Evolutionary conservation across 1,139 yeast species (phyloP), one percentile per base, ranked within the genome.

Genomic region (Saccharomycopsis phalli): DNA sequence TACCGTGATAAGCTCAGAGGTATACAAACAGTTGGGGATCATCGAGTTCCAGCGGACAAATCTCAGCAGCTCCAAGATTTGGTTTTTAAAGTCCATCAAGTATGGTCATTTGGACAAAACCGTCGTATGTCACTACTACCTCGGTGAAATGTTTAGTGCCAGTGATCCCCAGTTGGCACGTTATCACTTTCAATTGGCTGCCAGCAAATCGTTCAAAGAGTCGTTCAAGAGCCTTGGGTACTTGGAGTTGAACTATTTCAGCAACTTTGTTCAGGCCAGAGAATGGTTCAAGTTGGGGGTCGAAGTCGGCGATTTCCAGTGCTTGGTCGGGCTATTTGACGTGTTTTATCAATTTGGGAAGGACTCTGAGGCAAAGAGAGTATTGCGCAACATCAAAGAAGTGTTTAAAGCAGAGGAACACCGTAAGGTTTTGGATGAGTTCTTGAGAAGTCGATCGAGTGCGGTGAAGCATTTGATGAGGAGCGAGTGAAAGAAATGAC

Each of bases 281-380:
- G 86, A 84, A 53, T 88, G 96, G 96, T 86, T 87, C 60, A 73
- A 72, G 50, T 60, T 87, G 35, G 97, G 95, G 0, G 67, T 74
- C 29, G 91, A 82, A 47, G 63, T 82, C 2, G 67, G 66, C 25
- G 79, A 74, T 49, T 65, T 74, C 34, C 71, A 75, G 31, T 83
- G 93, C 51, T 63, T 76, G 50, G 66, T 86, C 38, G 96, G 96
- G 0, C 66, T 75, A 44, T 81, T 86, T 54, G 95, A 87, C 23
- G 27, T 54, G 2, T 40, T 30, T 18, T 38, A 23, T 33, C 37
- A 44, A 36, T 63, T 68, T 37, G 50, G 51, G 19, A 44, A 56
- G 17, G 55, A 49, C 47, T 28, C 38, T 3, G 45, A 45, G 13
- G 61, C 62, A 6, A 38, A 40, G 13, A 49, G 43, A 7, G 40